Percentiles rank a stretch among this genome's conserved stretches.
phyloP scores from a whole-genome alignment of 805 yeast species.

The Kodamaea sagamina region DNA sequence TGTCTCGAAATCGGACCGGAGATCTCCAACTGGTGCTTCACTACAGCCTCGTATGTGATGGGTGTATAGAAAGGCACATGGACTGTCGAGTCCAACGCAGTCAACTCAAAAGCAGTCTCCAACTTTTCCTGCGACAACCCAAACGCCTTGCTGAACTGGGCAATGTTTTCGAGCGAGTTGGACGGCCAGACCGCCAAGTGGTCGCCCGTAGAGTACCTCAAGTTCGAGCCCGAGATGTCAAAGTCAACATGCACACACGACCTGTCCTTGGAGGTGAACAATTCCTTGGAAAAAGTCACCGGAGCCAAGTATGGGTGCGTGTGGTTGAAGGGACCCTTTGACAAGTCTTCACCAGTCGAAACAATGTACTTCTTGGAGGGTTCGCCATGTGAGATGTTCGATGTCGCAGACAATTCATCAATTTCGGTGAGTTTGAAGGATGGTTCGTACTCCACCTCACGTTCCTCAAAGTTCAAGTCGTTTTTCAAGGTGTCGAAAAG shows the following conservation, averaged over 20 bases:
- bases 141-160: conserved; percentile 63
- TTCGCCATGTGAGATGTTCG: conserved; percentile 66
- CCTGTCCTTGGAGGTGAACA: conserved; percentile 65
- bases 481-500: conserved; percentile 66
- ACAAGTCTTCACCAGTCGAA: conserved; percentile 17
- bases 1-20: conserved; percentile 94
- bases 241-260: conserved; percentile 90
- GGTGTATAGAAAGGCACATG: conserved; percentile 71
- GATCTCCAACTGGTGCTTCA: conserved; percentile 86
- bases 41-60: conserved; percentile 83
- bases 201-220: conserved; percentile 92
- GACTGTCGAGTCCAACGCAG: conserved; percentile 69
- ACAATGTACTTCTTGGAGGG: conserved; percentile 56
- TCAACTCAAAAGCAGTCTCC: conserved; percentile 60
- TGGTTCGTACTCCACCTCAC: conserved; percentile 78
- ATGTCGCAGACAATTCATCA: conserved; percentile 20
- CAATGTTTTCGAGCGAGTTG: conserved; percentile 74
- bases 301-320: conserved; percentile 82
- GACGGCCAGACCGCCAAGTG: conserved; percentile 95
- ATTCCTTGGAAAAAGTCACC: conserved; percentile 60
- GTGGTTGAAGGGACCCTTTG: conserved; percentile 76
- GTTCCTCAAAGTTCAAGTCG: conserved; percentile 70
- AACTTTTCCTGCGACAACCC: conserved; percentile 51
- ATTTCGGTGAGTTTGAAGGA: conserved; percentile 48
- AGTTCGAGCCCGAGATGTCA: conserved; percentile 70